phyloP scores from a whole-genome alignment of 352 stramenopile species.

The Pythium oligandrum region DNA sequence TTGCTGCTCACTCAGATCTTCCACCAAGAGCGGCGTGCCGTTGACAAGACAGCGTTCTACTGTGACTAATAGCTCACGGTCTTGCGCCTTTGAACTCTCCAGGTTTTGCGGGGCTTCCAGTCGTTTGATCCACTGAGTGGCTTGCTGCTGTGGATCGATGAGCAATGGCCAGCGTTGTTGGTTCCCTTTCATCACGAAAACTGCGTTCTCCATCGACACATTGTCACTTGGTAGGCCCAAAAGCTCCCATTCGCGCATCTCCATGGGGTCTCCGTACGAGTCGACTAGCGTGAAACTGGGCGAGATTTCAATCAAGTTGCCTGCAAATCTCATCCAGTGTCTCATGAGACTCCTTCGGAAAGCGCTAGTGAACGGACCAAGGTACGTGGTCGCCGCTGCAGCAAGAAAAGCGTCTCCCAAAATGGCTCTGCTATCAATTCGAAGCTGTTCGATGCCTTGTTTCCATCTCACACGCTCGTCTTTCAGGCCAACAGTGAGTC shows the following conservation, averaged over 20 bases:
- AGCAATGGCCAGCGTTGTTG: constrained; percentile 89
- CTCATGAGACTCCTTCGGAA: constrained; percentile 33
- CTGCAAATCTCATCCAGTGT: constrained; percentile 25
- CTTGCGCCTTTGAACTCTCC: constrained; percentile 65
- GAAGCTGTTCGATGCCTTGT: constrained; percentile 47
- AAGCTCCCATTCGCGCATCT: constrained; percentile 87
- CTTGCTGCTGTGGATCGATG: constrained; percentile 93
- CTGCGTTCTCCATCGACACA: constrained; percentile 87
- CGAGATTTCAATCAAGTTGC: constrained; percentile 26
- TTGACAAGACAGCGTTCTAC: constrained; percentile 33
- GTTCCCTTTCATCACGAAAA: constrained; percentile 82
- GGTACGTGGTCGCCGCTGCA: constrained; percentile 55
- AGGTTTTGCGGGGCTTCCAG: constrained; percentile 66
- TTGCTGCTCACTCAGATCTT: constrained; percentile 39
- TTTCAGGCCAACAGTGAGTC: constrained; percentile 59
- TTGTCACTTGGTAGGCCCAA: constrained; percentile 84
- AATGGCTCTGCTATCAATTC: constrained; percentile 36
- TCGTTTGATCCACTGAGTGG: constrained; percentile 89
- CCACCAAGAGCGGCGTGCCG: constrained; percentile 49
- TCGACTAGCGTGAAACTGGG: constrained; percentile 49
- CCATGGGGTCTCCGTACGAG: constrained; percentile 73
- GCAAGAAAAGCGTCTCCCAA: constrained; percentile 60
- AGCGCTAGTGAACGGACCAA: constrained; percentile 54
- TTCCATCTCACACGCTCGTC: constrained; percentile 73
- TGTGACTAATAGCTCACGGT: constrained; percentile 30